Evolutionary conservation across 495 filamentous ascomycete species (phyloP), one percentile per base, ranked within the genome.

Genomic region (Neurospora pannonica): DNA sequence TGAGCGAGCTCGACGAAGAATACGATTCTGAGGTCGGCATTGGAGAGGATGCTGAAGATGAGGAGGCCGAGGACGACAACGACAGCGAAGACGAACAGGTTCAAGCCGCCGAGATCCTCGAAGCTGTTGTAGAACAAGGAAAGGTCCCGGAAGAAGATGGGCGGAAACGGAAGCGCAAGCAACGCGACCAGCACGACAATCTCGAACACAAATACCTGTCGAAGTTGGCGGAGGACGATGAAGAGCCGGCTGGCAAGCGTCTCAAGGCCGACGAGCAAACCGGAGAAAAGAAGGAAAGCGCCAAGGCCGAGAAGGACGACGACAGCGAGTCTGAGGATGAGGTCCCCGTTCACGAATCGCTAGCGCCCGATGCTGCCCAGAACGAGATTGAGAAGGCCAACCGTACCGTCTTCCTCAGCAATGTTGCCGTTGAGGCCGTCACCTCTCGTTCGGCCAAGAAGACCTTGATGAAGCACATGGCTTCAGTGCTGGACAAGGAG

Each of bases 401-500:
- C 73, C 91, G 96, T 28, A 98, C 97, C 4, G 89, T 99, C 60
- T 99, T 98, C 82, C 85, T 99, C 37, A 93, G 92, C 75, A 99
- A 99, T 77, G 92, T 98, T 37, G 94, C 94, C 7, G 91, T 87
- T 17, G 81, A 89, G 69, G 93, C 93, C 13, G 92, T 98, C 76
- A 93, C 89, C 40, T 95, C 93, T 5, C 94, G 94, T 77, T 81
- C 88, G 1, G 92, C 88, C 3, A 93, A 92, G 82, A 97, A 94
- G 82, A 87, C 87, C 24, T 87, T 98, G 19, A 80, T 94, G 38
- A 84, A 85, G 42, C 94, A 97, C 74, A 84, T 90, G 74, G 82
- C 85, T 69, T 86, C 87, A 9, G 78, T 87, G 71, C 78, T 90
- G 48, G 82, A 87, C 67, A 79, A 81, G 73, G 77, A 84, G 42